Base-by-base conservation (phyloP, 75 land plant species). In the Sequoia sempervirens region DNA sequence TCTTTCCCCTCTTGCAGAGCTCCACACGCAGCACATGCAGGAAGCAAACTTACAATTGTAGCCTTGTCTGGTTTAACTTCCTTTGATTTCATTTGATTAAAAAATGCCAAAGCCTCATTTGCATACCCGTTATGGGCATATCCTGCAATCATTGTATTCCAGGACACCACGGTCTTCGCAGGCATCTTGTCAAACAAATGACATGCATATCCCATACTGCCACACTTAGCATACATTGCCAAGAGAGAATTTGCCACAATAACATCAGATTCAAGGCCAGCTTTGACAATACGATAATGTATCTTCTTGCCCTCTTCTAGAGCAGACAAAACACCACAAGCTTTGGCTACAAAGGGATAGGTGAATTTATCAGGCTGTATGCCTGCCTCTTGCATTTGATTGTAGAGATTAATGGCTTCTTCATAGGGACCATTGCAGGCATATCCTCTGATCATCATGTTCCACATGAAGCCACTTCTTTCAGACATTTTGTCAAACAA, bases 141-240 rank as follows among this genome's bases (percentile, higher is more conserved):
- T 17, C 85, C 88, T 17, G 61, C 82, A 37, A 88, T 86, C 80
- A 88, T 70, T n/a, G 85, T 28, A 83, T 88, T 88, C 90, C 90
- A n/a, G n/a, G n/a, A n/a, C n/a, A n/a, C n/a, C n/a, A 69, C 56
- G 34, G 26, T 75, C n/a, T 90, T 82, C 13, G 66, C 82, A 1
- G 79, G 3, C 72, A 91, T 85, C 54, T 80, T 84, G 41, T 91
- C 88, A 80, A 94, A 94, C 68, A 93, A 92, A 5, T 68, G 79
- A 20, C 85, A 34, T 8, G 96, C 90, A 46, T 46, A 81, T 2
- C 54, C 90, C 12, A 91, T 82, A 79, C 87, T 85, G 13, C 96
- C 95, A 64, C 92, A 91, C 74, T 91, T 94, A 9, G 89, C 85
- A 83, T 94, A 94, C 93, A 94, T 91, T 43, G 89, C 91, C 36